Conservation (phyloP, 2,329 filamentous ascomycete species). For the Cladophialophora yegresii region DNA sequence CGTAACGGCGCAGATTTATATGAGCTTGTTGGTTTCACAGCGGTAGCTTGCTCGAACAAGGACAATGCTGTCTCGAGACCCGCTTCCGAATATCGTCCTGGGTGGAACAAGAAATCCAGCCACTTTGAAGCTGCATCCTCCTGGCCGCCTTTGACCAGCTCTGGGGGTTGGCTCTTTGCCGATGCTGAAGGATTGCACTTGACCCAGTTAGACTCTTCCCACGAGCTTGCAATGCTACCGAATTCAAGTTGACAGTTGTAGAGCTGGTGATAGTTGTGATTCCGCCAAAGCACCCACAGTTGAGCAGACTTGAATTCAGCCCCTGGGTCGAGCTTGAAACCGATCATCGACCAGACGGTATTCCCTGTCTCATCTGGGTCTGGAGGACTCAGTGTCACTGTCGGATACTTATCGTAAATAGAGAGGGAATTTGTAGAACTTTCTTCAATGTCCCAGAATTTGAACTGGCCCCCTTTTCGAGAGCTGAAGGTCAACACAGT, state of each 20-base stretch:
- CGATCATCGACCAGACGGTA: slow-evolving; percentile 76
- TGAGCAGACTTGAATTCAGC: slow-evolving; percentile 58
- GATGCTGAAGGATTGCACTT: slow-evolving; percentile 58
- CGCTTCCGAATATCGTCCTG: slow-evolving; percentile 75
- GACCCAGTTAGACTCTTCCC: slow-evolving; percentile 66
- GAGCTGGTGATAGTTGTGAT: slow-evolving; percentile 75
- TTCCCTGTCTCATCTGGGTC: slow-evolving; percentile 63
- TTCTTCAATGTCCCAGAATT: slow-evolving; percentile 80
- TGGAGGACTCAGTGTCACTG: slow-evolving; percentile 65
- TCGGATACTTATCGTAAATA: slow-evolving; percentile 71
- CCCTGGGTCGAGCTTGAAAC: slow-evolving; percentile 65
- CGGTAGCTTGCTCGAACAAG: slow-evolving; percentile 71
- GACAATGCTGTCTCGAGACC: slow-evolving; percentile 81
- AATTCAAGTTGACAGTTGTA: slow-evolving; percentile 72
- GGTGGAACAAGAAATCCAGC: slow-evolving; percentile 79
- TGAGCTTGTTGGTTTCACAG: slow-evolving; percentile 36
- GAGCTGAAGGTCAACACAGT: slow-evolving; percentile 80
- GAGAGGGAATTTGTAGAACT: slow-evolving; percentile 59
- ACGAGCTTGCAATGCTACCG: slow-evolving; percentile 62
- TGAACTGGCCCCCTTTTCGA: slow-evolving; percentile 84
- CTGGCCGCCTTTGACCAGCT: slow-evolving; percentile 64
- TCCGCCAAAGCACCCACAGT: slow-evolving; percentile 81
- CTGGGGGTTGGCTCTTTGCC: slow-evolving; percentile 48
- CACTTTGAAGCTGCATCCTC: slow-evolving; percentile 78
- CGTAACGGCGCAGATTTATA: slow-evolving; percentile 45